phyloP scores from a whole-genome alignment of 2,329 filamentous ascomycete species.

The Arthrobotrys conoides region DNA sequence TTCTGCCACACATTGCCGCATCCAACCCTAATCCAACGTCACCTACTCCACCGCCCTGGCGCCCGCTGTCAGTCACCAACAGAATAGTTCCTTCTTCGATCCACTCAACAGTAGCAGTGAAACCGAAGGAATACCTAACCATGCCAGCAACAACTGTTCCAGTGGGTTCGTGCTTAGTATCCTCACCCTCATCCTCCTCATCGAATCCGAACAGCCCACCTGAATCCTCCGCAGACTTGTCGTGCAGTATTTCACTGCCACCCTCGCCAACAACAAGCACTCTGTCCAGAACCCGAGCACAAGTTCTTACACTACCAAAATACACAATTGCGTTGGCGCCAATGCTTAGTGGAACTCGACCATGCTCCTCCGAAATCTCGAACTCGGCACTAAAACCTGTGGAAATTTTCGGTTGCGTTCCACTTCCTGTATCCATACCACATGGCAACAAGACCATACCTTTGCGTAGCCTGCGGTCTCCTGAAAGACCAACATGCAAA shows the following conservation, averaged over 20 bases:
- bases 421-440: slow-evolving; percentile 67
- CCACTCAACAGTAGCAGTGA: slow-evolving; percentile 62
- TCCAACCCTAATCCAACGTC: slow-evolving; percentile 60
- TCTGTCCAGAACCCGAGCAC: slow-evolving; percentile 79
- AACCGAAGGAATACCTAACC: slow-evolving; percentile 53
- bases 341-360: slow-evolving; percentile 71
- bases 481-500: slow-evolving; percentile 44
- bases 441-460: slow-evolving; percentile 84
- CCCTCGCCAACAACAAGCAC: slow-evolving; percentile 34
- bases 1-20: slow-evolving; percentile 58
- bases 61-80: slow-evolving; percentile 62
- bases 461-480: slow-evolving; percentile 72
- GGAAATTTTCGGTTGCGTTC: slow-evolving; percentile 74
- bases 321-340: slow-evolving; percentile 85
- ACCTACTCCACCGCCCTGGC: slow-evolving; percentile 59
- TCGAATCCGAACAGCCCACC: slow-evolving; percentile 75
- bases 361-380: slow-evolving; percentile 70
- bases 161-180: slow-evolving; percentile 46
- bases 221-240: slow-evolving; percentile 67
- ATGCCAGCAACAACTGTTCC: slow-evolving; percentile 21
- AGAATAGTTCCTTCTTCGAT: slow-evolving; percentile 63
- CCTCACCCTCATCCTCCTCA: slow-evolving; percentile 66
- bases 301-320: slow-evolving; percentile 85
- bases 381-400: slow-evolving; percentile 81
- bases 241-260: slow-evolving; percentile 64